Conservation (phyloP, 2,329 filamentous ascomycete genomes). For the Zymoseptoria pseudotritici region DNA sequence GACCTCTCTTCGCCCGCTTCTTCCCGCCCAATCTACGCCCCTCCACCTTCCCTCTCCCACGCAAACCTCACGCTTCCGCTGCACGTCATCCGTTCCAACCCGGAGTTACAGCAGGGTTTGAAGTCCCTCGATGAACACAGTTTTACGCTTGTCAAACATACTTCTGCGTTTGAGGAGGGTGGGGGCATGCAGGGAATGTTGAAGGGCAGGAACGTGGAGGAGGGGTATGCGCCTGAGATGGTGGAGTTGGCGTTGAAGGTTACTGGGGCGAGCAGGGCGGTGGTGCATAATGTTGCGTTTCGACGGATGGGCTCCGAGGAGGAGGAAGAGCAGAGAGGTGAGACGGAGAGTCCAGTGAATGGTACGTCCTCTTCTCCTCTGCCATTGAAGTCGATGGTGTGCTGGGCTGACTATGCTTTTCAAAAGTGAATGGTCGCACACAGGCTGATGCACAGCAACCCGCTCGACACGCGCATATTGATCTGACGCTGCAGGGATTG, state of each 20-base stretch:
- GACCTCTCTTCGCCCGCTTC: constrained; percentile 10
- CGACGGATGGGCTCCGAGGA: constrained; percentile 1
- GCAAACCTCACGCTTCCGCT: constrained; percentile 8
- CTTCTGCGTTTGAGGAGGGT: background rate
- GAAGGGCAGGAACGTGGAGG: constrained; percentile 10
- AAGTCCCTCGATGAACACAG: constrained; percentile 11
- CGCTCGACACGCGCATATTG: constrained; percentile 13
- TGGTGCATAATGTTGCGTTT: constrained; percentile 9
- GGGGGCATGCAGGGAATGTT: constrained; percentile 5
- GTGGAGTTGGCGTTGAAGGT: constrained; percentile 10
- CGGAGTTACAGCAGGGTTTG: constrained; percentile 7
- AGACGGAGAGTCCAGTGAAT: background rate
- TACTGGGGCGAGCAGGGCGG: constrained; percentile 11
- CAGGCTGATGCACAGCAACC: constrained; percentile 5
- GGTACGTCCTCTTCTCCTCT: background rate
- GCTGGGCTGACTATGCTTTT: background rate
- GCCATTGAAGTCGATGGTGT: no score
- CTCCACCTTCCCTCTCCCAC: constrained; percentile 8
- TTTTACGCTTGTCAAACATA: constrained; percentile 12
- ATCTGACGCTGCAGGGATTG: constrained; percentile 9
- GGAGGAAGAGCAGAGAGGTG: constrained; percentile 9
- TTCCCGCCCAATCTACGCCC: constrained; percentile 10
- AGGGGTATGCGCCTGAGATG: constrained; percentile 8
- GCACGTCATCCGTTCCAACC: constrained; percentile 10
- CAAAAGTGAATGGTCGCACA: constrained; percentile 9